Evolutionary conservation across 164 flowering plant genomes (phyloP).

Genomic region (Tetrastigma voinierianum): DNA sequence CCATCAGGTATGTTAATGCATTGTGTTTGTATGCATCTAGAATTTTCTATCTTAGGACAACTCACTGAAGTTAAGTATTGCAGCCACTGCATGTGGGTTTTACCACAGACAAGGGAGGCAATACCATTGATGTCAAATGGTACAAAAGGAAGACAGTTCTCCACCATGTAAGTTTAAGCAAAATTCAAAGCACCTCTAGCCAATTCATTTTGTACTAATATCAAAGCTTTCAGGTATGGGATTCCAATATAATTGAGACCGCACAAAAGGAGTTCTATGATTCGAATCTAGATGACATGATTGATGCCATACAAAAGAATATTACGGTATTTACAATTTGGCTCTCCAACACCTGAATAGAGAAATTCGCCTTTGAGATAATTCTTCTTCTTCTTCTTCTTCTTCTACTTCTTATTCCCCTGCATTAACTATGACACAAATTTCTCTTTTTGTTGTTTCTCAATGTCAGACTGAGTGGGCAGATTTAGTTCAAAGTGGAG

Average conservation of each 20-base stretch:
- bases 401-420: no score
- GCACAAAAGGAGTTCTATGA: slow-evolving; percentile 56
- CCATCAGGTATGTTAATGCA: no score
- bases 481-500: slow-evolving; percentile 64
- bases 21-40: not conserved
- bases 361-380: not conserved
- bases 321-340: slow-evolving; percentile 64
- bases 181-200: not conserved
- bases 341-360: no score
- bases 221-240: slow-evolving; percentile 58
- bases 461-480: slow-evolving; percentile 66
- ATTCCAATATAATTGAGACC: slow-evolving; percentile 68
- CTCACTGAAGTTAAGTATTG: slow-evolving; percentile 8
- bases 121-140: slow-evolving; percentile 85
- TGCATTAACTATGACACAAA: no score
- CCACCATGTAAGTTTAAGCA: slow-evolving; percentile 64
- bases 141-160: slow-evolving; percentile 70
- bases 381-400: no score
- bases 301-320: slow-evolving; percentile 60
- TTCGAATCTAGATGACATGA: slow-evolving; percentile 43
- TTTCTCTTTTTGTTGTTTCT: not conserved
- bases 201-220: not conserved
- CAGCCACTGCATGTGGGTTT: slow-evolving; percentile 92
- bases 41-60: not conserved
- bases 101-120: slow-evolving; percentile 74